phyloP scores from a whole-genome alignment of 106 monocot species.

The Apostasia shenzhenica region DNA sequence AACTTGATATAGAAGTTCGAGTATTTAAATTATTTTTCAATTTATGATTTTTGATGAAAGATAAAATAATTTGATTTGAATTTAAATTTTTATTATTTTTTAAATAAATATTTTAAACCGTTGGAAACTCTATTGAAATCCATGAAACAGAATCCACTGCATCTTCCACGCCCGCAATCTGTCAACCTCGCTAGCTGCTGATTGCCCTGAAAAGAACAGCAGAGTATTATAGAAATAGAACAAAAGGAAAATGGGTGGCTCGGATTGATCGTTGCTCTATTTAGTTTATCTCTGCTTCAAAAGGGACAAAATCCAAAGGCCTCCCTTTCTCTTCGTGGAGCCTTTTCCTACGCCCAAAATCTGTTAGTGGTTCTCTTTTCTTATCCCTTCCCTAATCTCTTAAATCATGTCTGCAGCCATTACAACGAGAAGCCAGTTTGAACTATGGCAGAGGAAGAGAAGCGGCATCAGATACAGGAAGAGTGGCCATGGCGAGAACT shows the following conservation, averaged over 20 bases:
- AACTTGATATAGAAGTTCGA: no score
- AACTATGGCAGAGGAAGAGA: conserved; percentile 17
- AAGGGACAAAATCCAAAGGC: background rate
- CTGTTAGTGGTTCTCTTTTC: conserved; percentile 70
- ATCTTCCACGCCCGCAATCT: no score
- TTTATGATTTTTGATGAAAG: no score
- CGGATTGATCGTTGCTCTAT: background rate
- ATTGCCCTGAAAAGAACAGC: no score
- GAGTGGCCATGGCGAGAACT: conserved; percentile 26
- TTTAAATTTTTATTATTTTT: no score
- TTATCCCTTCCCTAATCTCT: conserved; percentile 47
- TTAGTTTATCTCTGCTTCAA: background rate
- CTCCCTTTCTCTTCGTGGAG: conserved; percentile 15
- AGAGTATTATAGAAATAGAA: no score
- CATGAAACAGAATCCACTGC: no score
- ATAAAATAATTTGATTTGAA: no score
- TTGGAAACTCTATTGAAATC: no score
- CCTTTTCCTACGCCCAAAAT: conserved; percentile 21
- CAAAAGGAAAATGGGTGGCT: background rate
- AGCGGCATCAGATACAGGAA: background rate
- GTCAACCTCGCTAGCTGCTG: no score
- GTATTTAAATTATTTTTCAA: no score
- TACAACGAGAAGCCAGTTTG: background rate
- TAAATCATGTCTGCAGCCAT: background rate
- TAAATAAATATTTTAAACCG: no score